These are phyloP conservation scores for Lentinula detonsa DNA, from an alignment of 768 basidiomycete species.

Conservation along the genomic window DNA sequence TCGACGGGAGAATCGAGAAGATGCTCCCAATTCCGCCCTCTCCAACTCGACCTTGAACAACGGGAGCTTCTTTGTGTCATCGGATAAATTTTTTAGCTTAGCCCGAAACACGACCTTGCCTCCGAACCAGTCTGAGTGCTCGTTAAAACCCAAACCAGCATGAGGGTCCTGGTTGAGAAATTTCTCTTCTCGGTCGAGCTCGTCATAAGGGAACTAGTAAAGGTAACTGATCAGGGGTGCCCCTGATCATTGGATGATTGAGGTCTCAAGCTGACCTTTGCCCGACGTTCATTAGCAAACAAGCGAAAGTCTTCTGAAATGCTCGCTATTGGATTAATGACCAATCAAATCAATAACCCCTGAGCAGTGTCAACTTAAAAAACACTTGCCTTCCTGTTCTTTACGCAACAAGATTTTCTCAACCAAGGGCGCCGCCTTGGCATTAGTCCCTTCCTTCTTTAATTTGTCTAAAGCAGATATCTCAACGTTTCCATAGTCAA, in stretches of 20 bases:
- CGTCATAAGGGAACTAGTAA: slow-evolving; percentile 34
- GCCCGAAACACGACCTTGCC: slow-evolving; percentile 34
- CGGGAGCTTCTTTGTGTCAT: not conserved
- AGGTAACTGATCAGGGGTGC: not conserved
- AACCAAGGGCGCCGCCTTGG: slow-evolving; percentile 16
- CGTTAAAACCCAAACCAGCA: slow-evolving; percentile 19
- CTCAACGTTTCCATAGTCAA: slow-evolving; percentile 18
- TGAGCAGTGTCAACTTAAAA: not conserved
- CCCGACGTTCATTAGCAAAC: slow-evolving; percentile 11
- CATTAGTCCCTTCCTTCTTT: slow-evolving; percentile 16
- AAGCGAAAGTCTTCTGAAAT: not conserved
- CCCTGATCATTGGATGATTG: not conserved
- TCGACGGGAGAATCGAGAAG: slow-evolving; percentile 30
- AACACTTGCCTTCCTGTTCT: not conserved
- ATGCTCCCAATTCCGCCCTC: slow-evolving; percentile 27
- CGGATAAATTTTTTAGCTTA: slow-evolving; percentile 6
- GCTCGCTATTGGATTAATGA: not conserved
- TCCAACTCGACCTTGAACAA: slow-evolving; percentile 24
- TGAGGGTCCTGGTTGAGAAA: slow-evolving; percentile 2
- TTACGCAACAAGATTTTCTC: slow-evolving; percentile 10
- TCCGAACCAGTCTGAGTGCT: slow-evolving; percentile 29
- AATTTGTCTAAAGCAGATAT: slow-evolving; percentile 17
- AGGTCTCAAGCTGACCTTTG: slow-evolving; percentile 9
- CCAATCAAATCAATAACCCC: not conserved
- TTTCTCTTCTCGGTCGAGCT: slow-evolving; percentile 32